Conservation (phyloP, 441 rosid species). For the Erodium moschatum region DNA sequence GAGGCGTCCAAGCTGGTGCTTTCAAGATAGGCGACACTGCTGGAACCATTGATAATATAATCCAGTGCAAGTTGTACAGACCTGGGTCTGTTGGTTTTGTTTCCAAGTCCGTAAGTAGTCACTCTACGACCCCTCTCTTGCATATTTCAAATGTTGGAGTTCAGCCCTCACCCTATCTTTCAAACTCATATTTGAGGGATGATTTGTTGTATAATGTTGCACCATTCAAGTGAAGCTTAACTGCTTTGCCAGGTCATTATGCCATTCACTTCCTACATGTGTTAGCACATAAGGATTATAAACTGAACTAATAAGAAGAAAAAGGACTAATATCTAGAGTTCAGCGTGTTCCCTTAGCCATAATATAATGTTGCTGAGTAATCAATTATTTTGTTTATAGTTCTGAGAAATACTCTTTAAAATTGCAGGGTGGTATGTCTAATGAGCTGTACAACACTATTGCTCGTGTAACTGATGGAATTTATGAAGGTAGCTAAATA, state of each 20-base stretch:
- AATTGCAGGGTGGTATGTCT: conserved; percentile 87
- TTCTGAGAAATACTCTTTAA: conserved; percentile 19
- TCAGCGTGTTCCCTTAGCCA: background rate
- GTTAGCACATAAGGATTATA: too few relatives aligned
- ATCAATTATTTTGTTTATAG: background rate
- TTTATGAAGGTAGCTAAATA: conserved; percentile 60
- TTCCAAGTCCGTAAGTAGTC: conserved; percentile 77
- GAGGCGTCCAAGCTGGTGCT: conserved; percentile 95
- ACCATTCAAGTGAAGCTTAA: too few relatives aligned
- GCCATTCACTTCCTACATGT: too few relatives aligned
- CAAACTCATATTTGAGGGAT: too few relatives aligned
- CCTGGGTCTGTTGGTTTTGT: conserved; percentile 97
- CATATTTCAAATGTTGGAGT: too few relatives aligned
- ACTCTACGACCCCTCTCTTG: conserved; percentile 10
- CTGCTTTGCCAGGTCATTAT: too few relatives aligned
- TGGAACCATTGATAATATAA: conserved; percentile 86
- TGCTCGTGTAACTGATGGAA: conserved; percentile 91
- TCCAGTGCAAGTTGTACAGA: conserved; percentile 82
- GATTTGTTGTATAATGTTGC: too few relatives aligned
- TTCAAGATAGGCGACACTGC: conserved; percentile 98
- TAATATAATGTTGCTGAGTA: background rate
- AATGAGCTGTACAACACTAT: conserved; percentile 82
- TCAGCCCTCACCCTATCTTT: too few relatives aligned
- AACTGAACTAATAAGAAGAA: too few relatives aligned
- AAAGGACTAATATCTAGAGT: too few relatives aligned